Base-by-base conservation (phyloP, 164 flowering plant species). In the Aristolochia fimbriata region DNA sequence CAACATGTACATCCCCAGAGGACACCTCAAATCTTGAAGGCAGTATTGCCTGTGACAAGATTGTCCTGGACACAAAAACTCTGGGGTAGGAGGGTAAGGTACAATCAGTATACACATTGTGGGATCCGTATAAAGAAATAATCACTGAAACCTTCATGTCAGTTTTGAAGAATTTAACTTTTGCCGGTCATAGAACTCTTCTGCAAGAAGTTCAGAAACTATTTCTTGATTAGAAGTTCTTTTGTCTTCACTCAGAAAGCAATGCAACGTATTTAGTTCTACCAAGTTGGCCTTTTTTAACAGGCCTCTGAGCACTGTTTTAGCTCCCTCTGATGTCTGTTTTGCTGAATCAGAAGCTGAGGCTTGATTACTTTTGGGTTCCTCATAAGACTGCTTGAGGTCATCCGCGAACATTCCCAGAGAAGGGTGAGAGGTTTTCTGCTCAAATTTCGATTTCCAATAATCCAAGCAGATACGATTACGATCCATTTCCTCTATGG, bases 201-300 rank as follows among this genome's bases (percentile, higher is more conserved):
- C 56, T 20, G 56, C 22, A 8, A 52, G 23, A 52, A 52, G 56
- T 16, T 15, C 30, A 52, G 30, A 22, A 5, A 52, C 30, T 22
- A 52, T 20, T 52, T 52, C 56, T 23, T 2, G 30, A 52, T 10
- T 23, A 52, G 12, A 15, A 16, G 19, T 52, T 22, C 23, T 23
- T 23, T 52, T 52, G 30, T 22, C 30, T 15, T 52, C 56, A 23
- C 30, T 23, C 15, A 52, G 17, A 31, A 52, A 17, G 62, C 70
- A 70, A 63, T 67, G 58, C 47, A 90, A 62, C 43, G 77, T 55
- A 22, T 66, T 69, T 47, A 90, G 55, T 70, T 90, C 97, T 70
- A 81, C 87, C 22, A 69, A 70, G 66, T 67, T 79, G 37, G 87
- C 92, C 76, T 84, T 90, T 71, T 71, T 82, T 56, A 90, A 70